Conservation (phyloP, 148 eudicot species). For the Camellia sinensis region DNA sequence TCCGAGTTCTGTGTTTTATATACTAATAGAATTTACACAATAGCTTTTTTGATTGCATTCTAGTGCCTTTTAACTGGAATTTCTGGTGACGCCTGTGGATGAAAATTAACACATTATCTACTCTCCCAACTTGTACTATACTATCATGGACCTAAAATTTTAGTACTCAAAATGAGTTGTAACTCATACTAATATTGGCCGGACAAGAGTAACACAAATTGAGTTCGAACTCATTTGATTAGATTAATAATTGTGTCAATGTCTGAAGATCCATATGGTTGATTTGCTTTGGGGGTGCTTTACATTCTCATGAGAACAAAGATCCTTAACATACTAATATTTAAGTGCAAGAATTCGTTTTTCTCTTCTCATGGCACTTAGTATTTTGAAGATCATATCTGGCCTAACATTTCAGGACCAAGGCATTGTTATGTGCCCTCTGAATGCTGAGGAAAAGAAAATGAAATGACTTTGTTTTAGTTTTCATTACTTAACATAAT, state of each 20-base stretch:
- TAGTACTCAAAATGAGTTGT: too few species aligned
- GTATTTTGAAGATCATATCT: too few species aligned
- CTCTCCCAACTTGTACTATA: neutral
- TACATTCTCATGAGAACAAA: neutral
- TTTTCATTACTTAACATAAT: neutral
- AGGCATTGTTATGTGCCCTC: neutral
- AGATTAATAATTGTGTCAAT: neutral
- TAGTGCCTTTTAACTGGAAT: neutral
- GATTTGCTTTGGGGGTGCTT: neutral
- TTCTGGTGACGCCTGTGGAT: neutral
- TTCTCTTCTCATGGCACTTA: neutral
- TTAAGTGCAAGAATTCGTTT: neutral
- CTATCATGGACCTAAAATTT: neutral
- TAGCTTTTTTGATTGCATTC: neutral
- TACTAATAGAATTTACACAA: too few species aligned
- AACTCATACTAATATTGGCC: too few species aligned
- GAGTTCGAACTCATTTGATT: neutral
- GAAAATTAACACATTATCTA: neutral
- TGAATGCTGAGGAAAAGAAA: neutral
- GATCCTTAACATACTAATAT: neutral
- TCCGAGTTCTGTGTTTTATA: too few species aligned
- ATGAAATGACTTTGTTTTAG: neutral
- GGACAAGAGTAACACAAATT: neutral
- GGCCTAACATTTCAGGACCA: neutral
- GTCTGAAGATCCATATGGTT: neutral